A percentile compares a stretch with the other conserved stretches of the same genome.
Evolutionary conservation across 768 basidiomycete genomes (phyloP).

Genomic region (Lactifluus subvellereus): DNA sequence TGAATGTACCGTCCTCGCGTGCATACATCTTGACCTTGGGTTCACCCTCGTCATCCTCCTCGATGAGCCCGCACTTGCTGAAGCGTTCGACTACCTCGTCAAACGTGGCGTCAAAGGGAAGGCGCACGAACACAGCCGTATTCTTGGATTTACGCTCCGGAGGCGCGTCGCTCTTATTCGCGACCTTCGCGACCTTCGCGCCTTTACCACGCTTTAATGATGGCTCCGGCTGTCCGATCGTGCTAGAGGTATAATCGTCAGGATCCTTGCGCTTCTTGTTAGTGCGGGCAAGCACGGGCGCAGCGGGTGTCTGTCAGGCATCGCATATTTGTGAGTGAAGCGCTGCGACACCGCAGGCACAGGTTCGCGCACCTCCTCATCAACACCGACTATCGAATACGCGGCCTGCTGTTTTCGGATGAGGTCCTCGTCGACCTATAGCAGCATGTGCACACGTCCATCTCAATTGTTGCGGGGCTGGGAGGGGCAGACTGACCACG

Average conservation of each 20-base stretch:
- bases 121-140: slow-evolving; percentile 83
- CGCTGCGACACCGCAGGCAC: slow-evolving; percentile 7
- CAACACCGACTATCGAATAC: slow-evolving; percentile 88
- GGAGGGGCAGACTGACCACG: slow-evolving; percentile 49
- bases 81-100: slow-evolving; percentile 85
- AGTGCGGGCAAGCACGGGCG: slow-evolving; percentile 73
- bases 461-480: slow-evolving; percentile 18
- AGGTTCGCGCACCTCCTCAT: slow-evolving; percentile 69
- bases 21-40: slow-evolving; percentile 97
- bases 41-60: slow-evolving; percentile 87
- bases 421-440: slow-evolving; percentile 81
- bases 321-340: slow-evolving; percentile 22
- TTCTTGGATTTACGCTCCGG: slow-evolving; percentile 76
- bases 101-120: slow-evolving; percentile 68
- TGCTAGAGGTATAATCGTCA: slow-evolving; percentile 62
- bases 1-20: slow-evolving; percentile 80
- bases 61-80: slow-evolving; percentile 84
- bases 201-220: slow-evolving; percentile 67
- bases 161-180: slow-evolving; percentile 24
- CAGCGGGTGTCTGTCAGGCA: slow-evolving; percentile 67
- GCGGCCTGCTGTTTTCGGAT: slow-evolving; percentile 90
- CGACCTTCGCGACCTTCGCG: slow-evolving; percentile 36
- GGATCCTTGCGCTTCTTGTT: slow-evolving; percentile 76
- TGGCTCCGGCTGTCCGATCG: slow-evolving; percentile 41
- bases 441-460: slow-evolving; percentile 15